Evolutionary conservation across 2,329 filamentous ascomycete genomes (phyloP).

Genomic region (Sodiomyces alkalinus): DNA sequence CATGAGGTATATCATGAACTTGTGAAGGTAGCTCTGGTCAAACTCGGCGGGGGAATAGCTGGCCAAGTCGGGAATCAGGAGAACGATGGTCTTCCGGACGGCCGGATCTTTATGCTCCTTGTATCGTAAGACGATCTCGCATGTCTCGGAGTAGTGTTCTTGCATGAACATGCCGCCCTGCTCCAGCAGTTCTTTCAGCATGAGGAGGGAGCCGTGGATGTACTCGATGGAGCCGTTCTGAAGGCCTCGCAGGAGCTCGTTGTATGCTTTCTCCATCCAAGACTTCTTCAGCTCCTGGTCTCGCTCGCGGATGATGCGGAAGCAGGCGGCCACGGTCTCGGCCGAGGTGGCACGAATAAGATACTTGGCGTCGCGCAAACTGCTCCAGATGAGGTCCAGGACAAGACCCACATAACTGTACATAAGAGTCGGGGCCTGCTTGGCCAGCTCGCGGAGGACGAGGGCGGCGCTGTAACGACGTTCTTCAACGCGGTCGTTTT

Average conservation of each 20-base stretch:
- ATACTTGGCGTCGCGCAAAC: constrained; percentile 74
- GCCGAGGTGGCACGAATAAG: constrained; percentile 85
- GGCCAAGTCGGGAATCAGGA: constrained; percentile 82
- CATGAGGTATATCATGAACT: constrained; percentile 94
- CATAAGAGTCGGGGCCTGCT: constrained; percentile 87
- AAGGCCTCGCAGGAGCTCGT: constrained; percentile 68
- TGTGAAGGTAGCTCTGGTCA: constrained; percentile 71
- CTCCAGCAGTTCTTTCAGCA: constrained; percentile 80
- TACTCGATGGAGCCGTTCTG: constrained; percentile 69
- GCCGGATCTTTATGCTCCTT: constrained; percentile 84
- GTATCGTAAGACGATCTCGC: constrained; percentile 81
- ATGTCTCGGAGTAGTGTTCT: constrained; percentile 78
- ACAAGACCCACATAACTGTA: constrained; percentile 93
- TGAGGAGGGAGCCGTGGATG: constrained; percentile 85
- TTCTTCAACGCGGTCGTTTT: constrained; percentile 87
- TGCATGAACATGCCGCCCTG: constrained; percentile 99
- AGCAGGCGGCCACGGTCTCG: constrained; percentile 86
- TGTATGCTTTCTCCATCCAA: constrained; percentile 85
- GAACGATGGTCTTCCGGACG: constrained; percentile 78
- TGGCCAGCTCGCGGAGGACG: constrained; percentile 76
- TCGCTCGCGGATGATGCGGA: constrained; percentile 87
- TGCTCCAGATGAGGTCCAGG: constrained; percentile 93
- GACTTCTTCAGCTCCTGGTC: constrained; percentile 75
- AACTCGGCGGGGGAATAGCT: constrained; percentile 89
- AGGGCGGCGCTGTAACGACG: constrained; percentile 86